A percentile compares a stretch with the other conserved stretches of the same genome.
Evolutionary conservation across 495 filamentous ascomycete genomes (phyloP).

Genomic region (Penicillium cinerascens): DNA sequence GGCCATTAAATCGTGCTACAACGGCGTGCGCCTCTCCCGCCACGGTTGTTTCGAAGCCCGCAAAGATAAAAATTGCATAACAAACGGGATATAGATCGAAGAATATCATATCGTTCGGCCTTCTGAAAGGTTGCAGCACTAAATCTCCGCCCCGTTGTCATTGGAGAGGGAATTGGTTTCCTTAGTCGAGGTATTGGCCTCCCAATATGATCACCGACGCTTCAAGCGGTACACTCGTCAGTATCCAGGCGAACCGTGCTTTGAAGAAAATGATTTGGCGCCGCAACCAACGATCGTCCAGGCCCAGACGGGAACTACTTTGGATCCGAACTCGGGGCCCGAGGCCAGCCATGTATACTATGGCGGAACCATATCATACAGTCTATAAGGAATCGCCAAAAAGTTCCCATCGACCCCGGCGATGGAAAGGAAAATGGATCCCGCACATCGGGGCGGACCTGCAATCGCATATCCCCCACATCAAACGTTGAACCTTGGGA

Average conservation of each 20-base stretch:
- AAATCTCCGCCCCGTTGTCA: not conserved
- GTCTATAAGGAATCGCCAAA: not conserved
- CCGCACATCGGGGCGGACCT: conserved; percentile 9
- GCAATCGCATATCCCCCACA: conserved; percentile 1
- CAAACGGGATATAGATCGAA: not conserved
- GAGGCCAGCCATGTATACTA: conserved; percentile 10
- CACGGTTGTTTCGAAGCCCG: conserved; percentile 8
- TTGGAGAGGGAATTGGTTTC: not conserved
- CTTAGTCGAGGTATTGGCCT: not conserved
- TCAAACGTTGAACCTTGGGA: not conserved
- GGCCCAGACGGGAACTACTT: conserved; percentile 13
- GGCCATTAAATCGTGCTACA: conserved; percentile 12
- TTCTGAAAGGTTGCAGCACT: conserved; percentile 9
- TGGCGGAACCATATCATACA: conserved; percentile 4
- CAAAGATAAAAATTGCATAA: conserved; percentile 3
- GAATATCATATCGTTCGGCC: conserved; percentile 5
- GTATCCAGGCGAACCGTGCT: not conserved
- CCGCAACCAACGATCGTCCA: conserved; percentile 10
- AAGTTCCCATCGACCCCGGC: not conserved
- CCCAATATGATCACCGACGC: conserved; percentile 3
- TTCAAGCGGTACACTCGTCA: not conserved
- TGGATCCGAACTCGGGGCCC: conserved; percentile 9
- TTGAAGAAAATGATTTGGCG: not conserved
- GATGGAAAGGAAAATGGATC: not conserved
- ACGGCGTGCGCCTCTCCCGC: conserved; percentile 25